A percentile compares a stretch with the other conserved stretches of the same genome.
Evolutionary conservation across 176 grass and related monocot species (phyloP).

Genomic region (Phoenix dactylifera): DNA sequence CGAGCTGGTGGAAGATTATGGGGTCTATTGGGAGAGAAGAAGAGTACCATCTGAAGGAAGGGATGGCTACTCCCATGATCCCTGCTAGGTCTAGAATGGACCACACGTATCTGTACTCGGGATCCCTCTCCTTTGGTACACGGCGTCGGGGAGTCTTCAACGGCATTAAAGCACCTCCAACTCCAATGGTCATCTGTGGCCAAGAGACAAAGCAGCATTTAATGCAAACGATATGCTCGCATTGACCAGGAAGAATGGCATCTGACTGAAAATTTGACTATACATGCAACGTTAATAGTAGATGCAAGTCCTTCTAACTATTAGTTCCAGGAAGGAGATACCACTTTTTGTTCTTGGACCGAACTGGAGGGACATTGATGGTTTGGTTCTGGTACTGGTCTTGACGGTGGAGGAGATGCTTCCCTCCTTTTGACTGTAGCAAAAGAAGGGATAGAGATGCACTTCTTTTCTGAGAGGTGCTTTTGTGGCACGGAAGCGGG

Average conservation of each 20-base stretch:
- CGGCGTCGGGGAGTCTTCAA: neutral
- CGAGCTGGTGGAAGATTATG: conserved; percentile 75
- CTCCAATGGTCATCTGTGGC: neutral
- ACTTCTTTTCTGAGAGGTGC: neutral
- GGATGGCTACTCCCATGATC: conserved; percentile 11
- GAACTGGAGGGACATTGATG: too few species aligned
- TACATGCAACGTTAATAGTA: too few species aligned
- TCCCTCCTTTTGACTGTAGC: too few species aligned
- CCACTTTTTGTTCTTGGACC: too few species aligned
- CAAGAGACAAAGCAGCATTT: neutral
- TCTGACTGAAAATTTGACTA: too few species aligned
- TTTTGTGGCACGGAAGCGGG: neutral
- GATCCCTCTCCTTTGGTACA: conserved; percentile 32
- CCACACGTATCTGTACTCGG: conserved; percentile 51
- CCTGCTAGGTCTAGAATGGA: conserved; percentile 45
- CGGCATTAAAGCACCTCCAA: neutral
- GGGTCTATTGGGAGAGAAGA: conserved; percentile 38
- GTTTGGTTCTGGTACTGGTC: too few species aligned
- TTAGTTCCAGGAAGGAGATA: too few species aligned
- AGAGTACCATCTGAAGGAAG: conserved; percentile 6
- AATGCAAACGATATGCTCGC: too few species aligned
- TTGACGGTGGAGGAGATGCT: too few species aligned
- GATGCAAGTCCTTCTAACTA: too few species aligned
- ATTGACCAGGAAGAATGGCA: too few species aligned
- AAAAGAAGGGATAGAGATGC: too few species aligned